Base-by-base conservation (phyloP, 495 filamentous ascomycete genomes). In the Daldinia childiae region DNA sequence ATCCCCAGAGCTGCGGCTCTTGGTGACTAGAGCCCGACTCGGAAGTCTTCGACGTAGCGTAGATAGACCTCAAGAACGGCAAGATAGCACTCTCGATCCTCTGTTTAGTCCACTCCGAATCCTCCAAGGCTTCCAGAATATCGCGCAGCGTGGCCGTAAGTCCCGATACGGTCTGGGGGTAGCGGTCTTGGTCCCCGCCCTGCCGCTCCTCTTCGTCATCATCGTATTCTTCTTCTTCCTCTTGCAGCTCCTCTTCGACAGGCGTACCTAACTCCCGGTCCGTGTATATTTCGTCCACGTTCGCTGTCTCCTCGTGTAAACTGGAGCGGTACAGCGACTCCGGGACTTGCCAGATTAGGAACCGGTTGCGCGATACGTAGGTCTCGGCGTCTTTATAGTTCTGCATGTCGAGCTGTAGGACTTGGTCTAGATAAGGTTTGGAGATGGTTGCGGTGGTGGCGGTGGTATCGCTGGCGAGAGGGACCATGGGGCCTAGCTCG, bases 321-420 rank as follows among this genome's bases (percentile, higher is more conserved):
- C 48, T 59, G 1, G 34, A 26, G 30, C n/a, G 36, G 62, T 75
- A 60, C 24, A 67, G 26, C 1, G 30, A 12, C 50, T 15, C 64
- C 27, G 80, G 79, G 11, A 83, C 72, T 6, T 82, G 67, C 58
- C 81, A 84, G 80, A 95, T 90, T 77, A 94, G 89, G 73, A 89
- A 90, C 41, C 73, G 69, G 77, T 90, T 89, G 29, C 87, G 82
- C 21, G 81, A 32, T 17, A 90, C 75, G 74, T 91, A 95, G 4
- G 84, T 78, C 9, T 77, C n/a, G 0, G 89, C 81, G 7, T 75
- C 87, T 17, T 82, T 86, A 76, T 89, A 95, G 61, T 87, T 88
- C 54, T 86, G 82, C n/a, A 85, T 79, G 74, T 92, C 90, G 6
- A 84, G 79, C 17, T 81, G 78, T 29, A 95, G 76, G 41, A 96